phyloP scores from a whole-genome alignment of 345 rosid genomes.

The Dimocarpus longan region DNA sequence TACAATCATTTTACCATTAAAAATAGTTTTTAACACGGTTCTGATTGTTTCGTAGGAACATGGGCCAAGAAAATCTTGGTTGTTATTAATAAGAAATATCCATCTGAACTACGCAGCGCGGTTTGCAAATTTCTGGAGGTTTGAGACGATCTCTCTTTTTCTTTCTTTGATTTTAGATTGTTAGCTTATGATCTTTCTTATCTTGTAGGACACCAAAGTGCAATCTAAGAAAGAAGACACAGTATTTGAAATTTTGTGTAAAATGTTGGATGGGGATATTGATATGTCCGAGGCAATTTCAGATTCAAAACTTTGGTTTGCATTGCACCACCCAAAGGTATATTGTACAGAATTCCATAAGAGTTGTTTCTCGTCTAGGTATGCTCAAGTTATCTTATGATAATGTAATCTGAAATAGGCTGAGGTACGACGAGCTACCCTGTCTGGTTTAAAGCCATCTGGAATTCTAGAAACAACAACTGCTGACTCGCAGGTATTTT shows the following conservation, averaged over 20 bases:
- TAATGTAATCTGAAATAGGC: constrained; percentile 49
- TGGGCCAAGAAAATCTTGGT: constrained; percentile 71
- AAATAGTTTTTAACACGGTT: constrained; percentile 10
- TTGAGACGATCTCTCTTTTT: constrained; percentile 12
- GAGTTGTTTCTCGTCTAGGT: constrained; percentile 10
- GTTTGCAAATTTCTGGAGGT: constrained; percentile 73
- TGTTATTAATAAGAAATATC: constrained; percentile 65
- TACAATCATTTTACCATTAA: not conserved
- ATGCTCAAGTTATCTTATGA: constrained; percentile 17
- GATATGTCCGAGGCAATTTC: constrained; percentile 45
- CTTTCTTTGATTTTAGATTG: constrained; percentile 12
- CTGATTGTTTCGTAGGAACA: constrained; percentile 49
- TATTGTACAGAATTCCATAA: constrained; percentile 13
- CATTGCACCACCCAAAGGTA: constrained; percentile 91
- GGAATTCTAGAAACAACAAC: constrained; percentile 46
- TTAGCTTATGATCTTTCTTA: constrained; percentile 21
- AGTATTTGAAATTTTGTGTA: constrained; percentile 53
- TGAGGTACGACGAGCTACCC: constrained; percentile 69
- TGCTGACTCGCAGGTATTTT: constrained; percentile 63
- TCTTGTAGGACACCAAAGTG: constrained; percentile 49
- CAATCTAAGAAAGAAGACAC: constrained; percentile 54
- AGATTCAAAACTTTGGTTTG: constrained; percentile 85
- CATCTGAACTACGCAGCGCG: constrained; percentile 59
- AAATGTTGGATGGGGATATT: constrained; percentile 60
- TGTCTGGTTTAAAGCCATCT: constrained; percentile 56